Base-by-base conservation (phyloP, 768 basidiomycete species). In the Myochromella boudieri region DNA sequence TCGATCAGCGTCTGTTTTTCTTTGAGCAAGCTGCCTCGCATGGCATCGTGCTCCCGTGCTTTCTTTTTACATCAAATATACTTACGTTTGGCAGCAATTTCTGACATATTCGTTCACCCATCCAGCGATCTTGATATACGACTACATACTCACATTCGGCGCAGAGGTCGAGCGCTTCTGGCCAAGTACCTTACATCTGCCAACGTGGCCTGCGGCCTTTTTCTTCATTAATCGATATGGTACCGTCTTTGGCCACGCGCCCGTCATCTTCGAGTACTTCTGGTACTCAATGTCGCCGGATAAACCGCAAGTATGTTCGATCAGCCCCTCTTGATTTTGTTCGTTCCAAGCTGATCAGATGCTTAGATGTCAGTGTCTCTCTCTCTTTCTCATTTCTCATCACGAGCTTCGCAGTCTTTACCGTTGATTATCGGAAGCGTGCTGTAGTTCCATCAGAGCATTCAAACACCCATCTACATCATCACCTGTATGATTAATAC, bases 101-200 rank as follows among this genome's bases (percentile, higher is more conserved):
- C n/a, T n/a, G n/a, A n/a, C n/a, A n/a, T n/a, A n/a, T n/a, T n/a
- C n/a, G n/a, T n/a, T n/a, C n/a, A n/a, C n/a, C n/a, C n/a, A n/a
- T n/a, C 34, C 26, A 64, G 61, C 57, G 4, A 37, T 61, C 3
- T 49, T 65, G 2, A 52, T 60, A 22, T 71, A 75, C 37, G 75
- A 76, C 56, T 74, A 70, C 41, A n/a, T 63, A 18, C 57, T 76
- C 31, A 77, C 74, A 2, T 49, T 75, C 7, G 21, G 54, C 0
- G 39, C 34, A 20, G 75, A 77, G 46, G 48, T 71, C 8, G 57
- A 61, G 42, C 56, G 64, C 24, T 71, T 68, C 54, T 76, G 76
- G 75, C 7, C 21, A 1, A 46, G 54, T 46, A 29, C 43, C 18
- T 24, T 31, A 18, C 14, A 49, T n/a, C n/a, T n/a, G n/a, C 24